Percentiles rank a stretch among this genome's conserved stretches.
Conservation (phyloP, 768 basidiomycete genomes). For the Tremella mesenterica region DNA sequence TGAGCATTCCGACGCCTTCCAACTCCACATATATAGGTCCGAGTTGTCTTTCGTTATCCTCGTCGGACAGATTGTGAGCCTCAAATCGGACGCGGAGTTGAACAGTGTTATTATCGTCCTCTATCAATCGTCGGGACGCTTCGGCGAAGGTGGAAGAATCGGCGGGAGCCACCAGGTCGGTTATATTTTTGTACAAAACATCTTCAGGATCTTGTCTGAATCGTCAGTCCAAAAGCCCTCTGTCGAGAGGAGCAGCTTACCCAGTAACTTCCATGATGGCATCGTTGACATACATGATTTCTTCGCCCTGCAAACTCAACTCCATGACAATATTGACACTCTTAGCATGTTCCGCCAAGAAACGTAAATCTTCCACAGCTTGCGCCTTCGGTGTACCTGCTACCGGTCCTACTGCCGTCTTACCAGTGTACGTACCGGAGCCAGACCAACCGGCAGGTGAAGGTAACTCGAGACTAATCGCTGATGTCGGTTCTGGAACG, state of each 20-base stretch:
- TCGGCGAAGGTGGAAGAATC: slow-evolving; percentile 78
- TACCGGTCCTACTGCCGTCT: not conserved
- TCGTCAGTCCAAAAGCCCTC: slow-evolving; percentile 3
- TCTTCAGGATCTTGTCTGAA: slow-evolving; percentile 72
- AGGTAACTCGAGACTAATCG: slow-evolving; percentile 18
- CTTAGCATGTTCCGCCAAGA: slow-evolving; percentile 90
- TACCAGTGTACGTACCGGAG: slow-evolving; percentile 4
- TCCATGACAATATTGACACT: slow-evolving; percentile 95
- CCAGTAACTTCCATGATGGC: slow-evolving; percentile 81
- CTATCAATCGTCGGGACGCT: slow-evolving; percentile 72
- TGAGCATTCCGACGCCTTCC: slow-evolving; percentile 98
- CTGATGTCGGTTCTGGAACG: slow-evolving; percentile 13
- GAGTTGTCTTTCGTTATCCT: slow-evolving; percentile 40
- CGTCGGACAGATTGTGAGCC: slow-evolving; percentile 56
- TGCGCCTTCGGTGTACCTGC: slow-evolving; percentile 52
- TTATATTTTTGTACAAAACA: slow-evolving; percentile 68
- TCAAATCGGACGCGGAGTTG: slow-evolving; percentile 83
- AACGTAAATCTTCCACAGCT: slow-evolving; percentile 74
- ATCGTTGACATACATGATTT: slow-evolving; percentile 91
- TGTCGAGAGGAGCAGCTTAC: slow-evolving; percentile 24
- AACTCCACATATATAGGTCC: slow-evolving; percentile 59
- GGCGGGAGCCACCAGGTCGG: slow-evolving; percentile 64
- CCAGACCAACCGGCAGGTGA: slow-evolving; percentile 9
- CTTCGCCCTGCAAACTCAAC: slow-evolving; percentile 83
- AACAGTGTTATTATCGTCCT: slow-evolving; percentile 88